Evolutionary conservation across 1,284 basidiomycete species (phyloP).

Genomic region (Inonotus hispidus): DNA sequence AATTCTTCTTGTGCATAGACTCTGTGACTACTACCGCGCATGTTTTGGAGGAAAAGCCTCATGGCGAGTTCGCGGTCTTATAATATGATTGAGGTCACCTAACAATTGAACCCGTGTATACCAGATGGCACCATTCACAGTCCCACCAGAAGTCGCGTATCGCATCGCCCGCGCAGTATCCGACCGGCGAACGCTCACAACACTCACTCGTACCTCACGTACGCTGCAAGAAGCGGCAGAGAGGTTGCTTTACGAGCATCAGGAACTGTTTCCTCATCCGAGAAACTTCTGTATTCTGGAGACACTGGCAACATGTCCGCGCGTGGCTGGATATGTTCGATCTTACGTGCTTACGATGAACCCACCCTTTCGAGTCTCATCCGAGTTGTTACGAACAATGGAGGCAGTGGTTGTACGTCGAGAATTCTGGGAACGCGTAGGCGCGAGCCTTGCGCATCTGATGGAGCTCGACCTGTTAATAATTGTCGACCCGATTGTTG

Average conservation of each 20-base stretch:
- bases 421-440: slow-evolving; percentile 14
- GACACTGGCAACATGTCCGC: slow-evolving; percentile 5
- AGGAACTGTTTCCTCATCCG: slow-evolving; percentile 11
- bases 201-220: slow-evolving; percentile 13
- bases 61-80: background rate
- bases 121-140: slow-evolving; percentile 2
- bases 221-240: slow-evolving; percentile 16
- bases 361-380: background rate
- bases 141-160: slow-evolving; percentile 12
- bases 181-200: slow-evolving; percentile 2
- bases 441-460: slow-evolving; percentile 3
- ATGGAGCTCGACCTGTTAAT: slow-evolving; percentile 6
- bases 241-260: slow-evolving; percentile 11
- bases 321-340: slow-evolving; percentile 12
- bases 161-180: background rate
- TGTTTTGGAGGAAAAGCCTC: background rate
- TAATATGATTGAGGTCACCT: background rate
- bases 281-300: background rate
- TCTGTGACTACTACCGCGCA: background rate
- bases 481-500: slow-evolving; percentile 4
- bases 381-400: background rate
- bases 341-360: slow-evolving; percentile 1
- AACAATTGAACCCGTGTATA: background rate
- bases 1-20: background rate
- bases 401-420: background rate